These are phyloP conservation scores for Cytospora chrysosperma DNA, from an alignment of 2,329 filamentous ascomycete species.

Conservation along the genomic window DNA sequence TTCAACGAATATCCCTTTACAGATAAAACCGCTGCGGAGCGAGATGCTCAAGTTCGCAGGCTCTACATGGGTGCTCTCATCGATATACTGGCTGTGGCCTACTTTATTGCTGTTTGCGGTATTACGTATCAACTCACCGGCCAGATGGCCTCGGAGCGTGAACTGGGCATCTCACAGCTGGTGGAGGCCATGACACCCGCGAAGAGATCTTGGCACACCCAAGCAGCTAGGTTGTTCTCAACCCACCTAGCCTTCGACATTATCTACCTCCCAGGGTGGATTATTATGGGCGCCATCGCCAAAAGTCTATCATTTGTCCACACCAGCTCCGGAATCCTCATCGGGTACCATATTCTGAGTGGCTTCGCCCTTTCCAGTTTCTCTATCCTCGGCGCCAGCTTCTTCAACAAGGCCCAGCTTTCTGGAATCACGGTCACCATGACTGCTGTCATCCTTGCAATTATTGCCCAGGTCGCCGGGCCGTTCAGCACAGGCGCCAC, in stretches of 20 bases:
- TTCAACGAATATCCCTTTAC: constrained; percentile 74
- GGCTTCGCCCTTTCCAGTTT: constrained; percentile 77
- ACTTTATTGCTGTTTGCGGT: constrained; percentile 77
- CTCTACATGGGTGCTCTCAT: constrained; percentile 73
- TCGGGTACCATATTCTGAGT: constrained; percentile 72
- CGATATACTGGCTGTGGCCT: constrained; percentile 73
- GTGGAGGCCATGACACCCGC: constrained; percentile 92
- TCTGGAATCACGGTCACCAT: constrained; percentile 80
- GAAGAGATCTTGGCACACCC: constrained; percentile 69
- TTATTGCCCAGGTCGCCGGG: constrained; percentile 75
- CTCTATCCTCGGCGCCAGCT: constrained; percentile 75
- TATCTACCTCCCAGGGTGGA: constrained; percentile 80
- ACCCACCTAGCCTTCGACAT: constrained; percentile 78
- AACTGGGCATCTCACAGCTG: constrained; percentile 82
- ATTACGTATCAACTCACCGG: constrained; percentile 86
- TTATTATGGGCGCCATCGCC: constrained; percentile 69
- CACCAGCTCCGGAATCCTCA: constrained; percentile 63
- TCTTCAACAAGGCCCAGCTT: constrained; percentile 85
- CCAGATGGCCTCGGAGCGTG: constrained; percentile 80
- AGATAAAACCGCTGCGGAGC: constrained; percentile 64
- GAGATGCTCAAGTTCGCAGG: constrained; percentile 62
- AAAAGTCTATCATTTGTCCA: constrained; percentile 62
- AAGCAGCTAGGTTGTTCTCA: constrained; percentile 73
- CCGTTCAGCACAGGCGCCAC: constrained; percentile 63
- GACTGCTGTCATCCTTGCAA: constrained; percentile 70